Evolutionary conservation across 75 land plant species (phyloP).

Genomic region (Picea sitchensis): DNA sequence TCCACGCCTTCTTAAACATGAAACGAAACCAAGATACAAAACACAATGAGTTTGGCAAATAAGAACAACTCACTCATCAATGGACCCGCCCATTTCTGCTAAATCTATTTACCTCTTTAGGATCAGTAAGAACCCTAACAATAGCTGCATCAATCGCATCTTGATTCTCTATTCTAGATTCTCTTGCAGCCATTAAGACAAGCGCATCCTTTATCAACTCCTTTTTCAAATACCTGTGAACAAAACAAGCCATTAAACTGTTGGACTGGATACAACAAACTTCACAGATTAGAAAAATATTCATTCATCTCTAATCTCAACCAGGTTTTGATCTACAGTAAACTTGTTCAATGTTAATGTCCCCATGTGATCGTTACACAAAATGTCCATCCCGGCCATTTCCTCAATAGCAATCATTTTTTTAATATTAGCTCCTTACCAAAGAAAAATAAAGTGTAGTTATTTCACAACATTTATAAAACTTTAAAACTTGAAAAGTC

Average conservation of each 20-base stretch:
- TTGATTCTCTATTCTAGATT: conserved; percentile 81
- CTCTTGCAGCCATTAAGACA: conserved; percentile 67
- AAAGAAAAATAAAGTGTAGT: background rate
- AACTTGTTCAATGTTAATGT: conserved; percentile 81
- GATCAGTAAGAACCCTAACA: conserved; percentile 72
- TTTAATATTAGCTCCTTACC: conserved; percentile 88
- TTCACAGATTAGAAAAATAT: background rate
- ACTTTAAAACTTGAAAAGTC: background rate
- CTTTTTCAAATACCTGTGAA: conserved; percentile 52
- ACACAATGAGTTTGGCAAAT: background rate
- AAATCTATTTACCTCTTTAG: conserved; percentile 62
- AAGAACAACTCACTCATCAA: background rate
- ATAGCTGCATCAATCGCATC: conserved; percentile 89
- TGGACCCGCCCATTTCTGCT: background rate
- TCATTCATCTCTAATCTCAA: conserved; percentile 40
- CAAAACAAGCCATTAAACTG: conserved; percentile 1
- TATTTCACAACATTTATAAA: background rate
- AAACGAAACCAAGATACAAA: background rate
- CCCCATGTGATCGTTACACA: conserved; percentile 86
- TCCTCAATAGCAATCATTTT: conserved; percentile 95
- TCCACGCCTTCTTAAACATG: conserved; percentile 25
- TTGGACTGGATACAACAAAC: background rate
- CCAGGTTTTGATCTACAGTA: conserved; percentile 63
- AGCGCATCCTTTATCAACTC: conserved; percentile 63
- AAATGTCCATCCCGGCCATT: conserved; percentile 90